These are phyloP conservation scores for Acanthamoeba healyi DNA, from an alignment of 208 protist genomes.

Conservation along the genomic window DNA sequence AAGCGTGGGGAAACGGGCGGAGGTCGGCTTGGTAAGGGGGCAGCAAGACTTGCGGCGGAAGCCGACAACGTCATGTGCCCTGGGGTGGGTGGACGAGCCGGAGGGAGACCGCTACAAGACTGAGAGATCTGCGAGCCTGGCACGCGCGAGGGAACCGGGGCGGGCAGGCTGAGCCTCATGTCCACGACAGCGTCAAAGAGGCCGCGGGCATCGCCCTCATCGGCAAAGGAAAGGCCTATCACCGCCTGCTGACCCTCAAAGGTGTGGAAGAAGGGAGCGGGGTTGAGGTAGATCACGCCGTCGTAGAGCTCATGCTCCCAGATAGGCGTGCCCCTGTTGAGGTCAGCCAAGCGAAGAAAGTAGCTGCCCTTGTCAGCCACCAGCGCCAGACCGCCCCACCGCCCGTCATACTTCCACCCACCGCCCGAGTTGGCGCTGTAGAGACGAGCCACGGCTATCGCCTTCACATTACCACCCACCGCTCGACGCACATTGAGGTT, in stretches of 20 bases:
- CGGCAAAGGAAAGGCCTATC: slow-evolving; percentile 30
- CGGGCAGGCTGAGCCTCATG: not conserved
- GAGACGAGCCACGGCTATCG: not conserved
- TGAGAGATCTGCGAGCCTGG: too few relatives aligned
- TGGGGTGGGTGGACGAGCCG: not conserved
- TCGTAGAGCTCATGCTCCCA: slow-evolving; percentile 61
- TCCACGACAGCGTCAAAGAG: not conserved
- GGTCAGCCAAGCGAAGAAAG: not conserved
- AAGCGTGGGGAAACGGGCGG: not conserved
- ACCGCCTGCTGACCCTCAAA: not conserved
- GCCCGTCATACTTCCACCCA: not conserved
- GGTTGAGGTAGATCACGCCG: not conserved
- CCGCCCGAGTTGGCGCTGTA: not conserved
- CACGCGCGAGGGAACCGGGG: too few relatives aligned
- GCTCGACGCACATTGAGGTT: not conserved
- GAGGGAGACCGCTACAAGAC: not conserved
- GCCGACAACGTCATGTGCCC: not conserved
- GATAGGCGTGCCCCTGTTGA: not conserved
- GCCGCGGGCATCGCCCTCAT: not conserved
- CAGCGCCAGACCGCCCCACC: slow-evolving; percentile 22
- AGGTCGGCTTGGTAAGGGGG: not conserved
- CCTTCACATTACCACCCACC: not conserved
- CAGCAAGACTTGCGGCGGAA: not conserved
- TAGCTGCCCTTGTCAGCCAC: not conserved
- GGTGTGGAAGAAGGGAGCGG: slow-evolving; percentile 62